Conservation (phyloP, 176 grass and related monocot species). For the Echinochloa phyllopogon region DNA sequence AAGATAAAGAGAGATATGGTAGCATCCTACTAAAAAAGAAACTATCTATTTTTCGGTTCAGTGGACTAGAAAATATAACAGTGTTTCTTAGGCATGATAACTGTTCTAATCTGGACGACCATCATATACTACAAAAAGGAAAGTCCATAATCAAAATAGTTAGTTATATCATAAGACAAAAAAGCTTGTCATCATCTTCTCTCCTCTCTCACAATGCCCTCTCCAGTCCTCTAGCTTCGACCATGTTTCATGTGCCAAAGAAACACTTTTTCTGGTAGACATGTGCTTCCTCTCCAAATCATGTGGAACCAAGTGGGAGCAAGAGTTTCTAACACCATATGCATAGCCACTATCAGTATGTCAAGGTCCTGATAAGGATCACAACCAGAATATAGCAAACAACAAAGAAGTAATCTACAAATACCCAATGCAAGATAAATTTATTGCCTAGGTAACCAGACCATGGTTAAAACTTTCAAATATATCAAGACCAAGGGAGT, state of each 20-base stretch:
- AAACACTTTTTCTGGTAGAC: not conserved
- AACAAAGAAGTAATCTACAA: not conserved
- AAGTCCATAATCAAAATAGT: not conserved
- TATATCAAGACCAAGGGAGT: not conserved
- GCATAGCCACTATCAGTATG: not conserved
- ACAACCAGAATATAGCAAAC: not conserved
- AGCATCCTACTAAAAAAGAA: not conserved
- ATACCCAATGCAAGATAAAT: not conserved
- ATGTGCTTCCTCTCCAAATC: not conserved
- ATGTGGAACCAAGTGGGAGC: not conserved
- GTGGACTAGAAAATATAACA: not conserved
- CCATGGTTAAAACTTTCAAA: not conserved
- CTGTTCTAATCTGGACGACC: not conserved
- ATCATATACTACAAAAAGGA: not conserved
- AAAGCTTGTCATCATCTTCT: not conserved
- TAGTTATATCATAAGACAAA: not conserved
- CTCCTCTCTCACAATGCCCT: not conserved
- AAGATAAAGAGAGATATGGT: not conserved
- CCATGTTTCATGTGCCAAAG: not conserved
- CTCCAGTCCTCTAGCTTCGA: not conserved
- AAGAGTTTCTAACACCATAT: conserved; percentile 20
- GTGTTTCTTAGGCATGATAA: not conserved
- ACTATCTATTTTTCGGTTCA: not conserved
- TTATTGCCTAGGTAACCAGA: not conserved
- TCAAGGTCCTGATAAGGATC: not conserved